phyloP scores from a whole-genome alignment of 2,329 filamentous ascomycete genomes.

The Botryosphaeria dothidea region DNA sequence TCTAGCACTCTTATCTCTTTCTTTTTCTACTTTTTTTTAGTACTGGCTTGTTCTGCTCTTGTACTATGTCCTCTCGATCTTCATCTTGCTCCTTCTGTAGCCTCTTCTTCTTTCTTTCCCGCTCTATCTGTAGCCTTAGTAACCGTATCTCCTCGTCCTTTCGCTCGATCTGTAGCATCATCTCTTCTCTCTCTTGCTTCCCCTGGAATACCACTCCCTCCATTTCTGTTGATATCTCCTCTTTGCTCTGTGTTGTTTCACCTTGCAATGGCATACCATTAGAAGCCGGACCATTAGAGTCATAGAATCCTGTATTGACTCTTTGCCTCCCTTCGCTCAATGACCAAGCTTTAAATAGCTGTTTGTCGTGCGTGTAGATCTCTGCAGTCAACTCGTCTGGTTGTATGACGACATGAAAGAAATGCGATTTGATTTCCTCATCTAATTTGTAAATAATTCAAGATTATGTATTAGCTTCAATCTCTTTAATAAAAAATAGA shows the following conservation, averaged over 20 bases:
- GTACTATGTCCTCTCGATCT: too few species aligned
- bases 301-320: not conserved
- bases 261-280: not conserved
- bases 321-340: constrained; percentile 21
- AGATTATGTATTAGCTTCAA: not conserved
- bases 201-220: not conserved
- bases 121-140: too few species aligned
- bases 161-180: too few species aligned
- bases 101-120: too few species aligned
- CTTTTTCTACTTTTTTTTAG: too few species aligned
- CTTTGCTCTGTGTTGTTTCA: not conserved
- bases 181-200: not conserved
- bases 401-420: constrained; percentile 22
- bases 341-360: constrained; percentile 12
- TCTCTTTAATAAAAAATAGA: not conserved
- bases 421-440: constrained; percentile 12
- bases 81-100: too few species aligned
- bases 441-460: constrained; percentile 5
- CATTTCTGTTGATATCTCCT: not conserved
- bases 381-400: constrained; percentile 18
- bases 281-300: not conserved
- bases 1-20: too few species aligned
- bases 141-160: too few species aligned
- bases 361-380: constrained; percentile 15
- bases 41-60: too few species aligned